phyloP scores from a whole-genome alignment of 1,139 yeast species.

The Eremothecium coryli region DNA sequence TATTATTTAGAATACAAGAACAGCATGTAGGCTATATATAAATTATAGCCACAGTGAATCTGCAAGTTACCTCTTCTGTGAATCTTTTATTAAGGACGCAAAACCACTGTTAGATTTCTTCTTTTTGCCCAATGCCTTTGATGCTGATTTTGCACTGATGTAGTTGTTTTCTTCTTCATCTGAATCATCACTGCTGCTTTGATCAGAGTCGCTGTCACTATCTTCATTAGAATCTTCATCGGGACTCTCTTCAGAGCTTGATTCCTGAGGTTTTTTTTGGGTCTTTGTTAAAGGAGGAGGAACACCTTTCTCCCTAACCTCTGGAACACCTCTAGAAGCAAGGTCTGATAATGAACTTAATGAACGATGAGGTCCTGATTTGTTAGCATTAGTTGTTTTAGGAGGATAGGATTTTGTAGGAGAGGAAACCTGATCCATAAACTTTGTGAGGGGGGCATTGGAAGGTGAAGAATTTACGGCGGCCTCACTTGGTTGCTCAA shows the following conservation, averaged over 20 bases:
- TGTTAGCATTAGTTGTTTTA: background rate
- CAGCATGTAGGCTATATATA: background rate
- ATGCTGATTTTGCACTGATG: conserved; percentile 36
- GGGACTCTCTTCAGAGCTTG: conserved; percentile 18
- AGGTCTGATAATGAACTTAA: conserved; percentile 50
- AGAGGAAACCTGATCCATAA: conserved; percentile 12
- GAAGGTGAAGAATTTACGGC: background rate
- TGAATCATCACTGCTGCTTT: conserved; percentile 20
- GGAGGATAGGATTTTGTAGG: conserved; percentile 9
- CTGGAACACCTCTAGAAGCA: conserved; percentile 53
- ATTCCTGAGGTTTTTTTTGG: conserved; percentile 14
- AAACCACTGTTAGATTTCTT: conserved; percentile 41
- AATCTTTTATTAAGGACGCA: conserved; percentile 46
- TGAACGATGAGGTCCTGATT: conserved; percentile 30
- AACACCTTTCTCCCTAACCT: conserved; percentile 40
- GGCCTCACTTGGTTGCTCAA: background rate
- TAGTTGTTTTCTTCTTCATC: conserved; percentile 28
- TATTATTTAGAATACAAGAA: conserved; percentile 1
- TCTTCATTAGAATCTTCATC: conserved; percentile 23
- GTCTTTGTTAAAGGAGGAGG: conserved; percentile 32
- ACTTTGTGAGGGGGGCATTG: conserved; percentile 14
- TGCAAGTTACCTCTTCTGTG: conserved; percentile 25
- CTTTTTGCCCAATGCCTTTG: conserved; percentile 33
- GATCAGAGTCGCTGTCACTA: conserved; percentile 27
- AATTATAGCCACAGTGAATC: background rate